phyloP scores from a whole-genome alignment of 202 grass and related monocot species.

The Elaeis oleifera region DNA sequence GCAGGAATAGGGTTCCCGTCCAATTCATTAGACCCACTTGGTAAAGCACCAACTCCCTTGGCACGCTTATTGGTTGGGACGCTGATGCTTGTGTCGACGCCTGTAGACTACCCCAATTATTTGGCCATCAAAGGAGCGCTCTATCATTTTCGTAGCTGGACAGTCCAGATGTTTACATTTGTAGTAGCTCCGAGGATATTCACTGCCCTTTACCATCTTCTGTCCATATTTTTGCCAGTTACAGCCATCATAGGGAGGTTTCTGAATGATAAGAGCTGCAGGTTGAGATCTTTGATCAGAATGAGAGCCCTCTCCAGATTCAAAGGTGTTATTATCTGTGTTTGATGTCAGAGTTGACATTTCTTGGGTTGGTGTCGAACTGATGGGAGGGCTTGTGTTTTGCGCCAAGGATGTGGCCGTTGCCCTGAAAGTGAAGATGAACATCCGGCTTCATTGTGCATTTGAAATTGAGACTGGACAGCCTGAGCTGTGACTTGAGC shows the following conservation, averaged over 20 bases:
- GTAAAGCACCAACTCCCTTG: constrained; percentile 45
- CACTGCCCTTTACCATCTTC: constrained; percentile 48
- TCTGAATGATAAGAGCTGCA: constrained; percentile 41
- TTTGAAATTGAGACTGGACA: constrained; percentile 53
- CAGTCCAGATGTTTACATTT: constrained; percentile 53
- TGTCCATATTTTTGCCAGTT: constrained; percentile 63
- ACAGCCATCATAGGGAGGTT: constrained; percentile 69
- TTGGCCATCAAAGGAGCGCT: constrained; percentile 45
- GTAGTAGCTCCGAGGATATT: constrained; percentile 51
- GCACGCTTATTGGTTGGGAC: constrained; percentile 45
- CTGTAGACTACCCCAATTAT: constrained; percentile 58
- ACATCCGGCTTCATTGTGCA: constrained; percentile 39
- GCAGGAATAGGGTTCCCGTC: constrained; percentile 30
- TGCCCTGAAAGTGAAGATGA: constrained; percentile 37
- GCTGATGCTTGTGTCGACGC: constrained; percentile 65
- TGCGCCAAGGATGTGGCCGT: constrained; percentile 26
- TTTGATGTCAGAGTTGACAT: constrained; percentile 23
- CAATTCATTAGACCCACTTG: constrained; percentile 37
- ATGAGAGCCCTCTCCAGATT: constrained; percentile 36
- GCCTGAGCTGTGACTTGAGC: constrained; percentile 95
- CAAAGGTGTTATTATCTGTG: constrained; percentile 16
- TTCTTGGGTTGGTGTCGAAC: constrained; percentile 29
- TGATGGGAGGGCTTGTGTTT: constrained; percentile 25
- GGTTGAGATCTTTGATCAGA: constrained; percentile 29
- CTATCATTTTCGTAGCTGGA: constrained; percentile 49